These are phyloP conservation scores for Scleromitrula shiraiana DNA, from an alignment of 2,329 filamentous ascomycete species.

Conservation along the genomic window DNA sequence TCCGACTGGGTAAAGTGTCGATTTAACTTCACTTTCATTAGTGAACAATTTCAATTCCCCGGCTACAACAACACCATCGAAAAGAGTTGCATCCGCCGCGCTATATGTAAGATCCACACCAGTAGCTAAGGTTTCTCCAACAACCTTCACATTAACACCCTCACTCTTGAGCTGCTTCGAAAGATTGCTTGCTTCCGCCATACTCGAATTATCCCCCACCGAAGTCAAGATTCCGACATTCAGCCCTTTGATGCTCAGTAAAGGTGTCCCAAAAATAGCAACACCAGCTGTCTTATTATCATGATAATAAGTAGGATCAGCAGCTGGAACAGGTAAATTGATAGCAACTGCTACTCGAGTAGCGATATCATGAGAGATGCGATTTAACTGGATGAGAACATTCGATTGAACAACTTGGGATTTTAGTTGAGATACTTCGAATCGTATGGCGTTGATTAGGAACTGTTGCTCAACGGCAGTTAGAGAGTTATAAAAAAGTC, in stretches of 20 bases:
- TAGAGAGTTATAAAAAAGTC: slow-evolving; percentile 68
- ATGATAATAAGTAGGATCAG: slow-evolving; percentile 60
- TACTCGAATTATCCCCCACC: slow-evolving; percentile 18
- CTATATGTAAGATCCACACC: slow-evolving; percentile 59
- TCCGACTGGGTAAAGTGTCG: slow-evolving; percentile 54
- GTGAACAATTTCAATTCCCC: slow-evolving; percentile 47
- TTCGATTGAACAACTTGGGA: slow-evolving; percentile 53
- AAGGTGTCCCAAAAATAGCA: slow-evolving; percentile 52
- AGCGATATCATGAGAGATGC: slow-evolving; percentile 58
- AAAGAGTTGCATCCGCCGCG: slow-evolving; percentile 51
- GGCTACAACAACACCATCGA: slow-evolving; percentile 55
- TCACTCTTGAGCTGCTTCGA: slow-evolving; percentile 40
- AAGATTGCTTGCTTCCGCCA: slow-evolving; percentile 36
- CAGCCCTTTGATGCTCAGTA: slow-evolving; percentile 51
- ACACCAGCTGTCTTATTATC: slow-evolving; percentile 56
- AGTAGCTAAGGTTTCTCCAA: slow-evolving; percentile 48
- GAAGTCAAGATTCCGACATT: slow-evolving; percentile 53
- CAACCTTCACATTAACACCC: slow-evolving; percentile 49
- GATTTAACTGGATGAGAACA: slow-evolving; percentile 61
- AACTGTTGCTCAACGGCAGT: slow-evolving; percentile 59
- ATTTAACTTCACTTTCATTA: slow-evolving; percentile 32
- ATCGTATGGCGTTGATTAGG: slow-evolving; percentile 64
- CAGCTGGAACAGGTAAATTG: slow-evolving; percentile 48
- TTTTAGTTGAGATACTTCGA: slow-evolving; percentile 56
- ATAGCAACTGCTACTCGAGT: slow-evolving; percentile 54